Conservation (phyloP, 1,284 basidiomycete species). For the Ceratorhiza oryzae-sativae region DNA sequence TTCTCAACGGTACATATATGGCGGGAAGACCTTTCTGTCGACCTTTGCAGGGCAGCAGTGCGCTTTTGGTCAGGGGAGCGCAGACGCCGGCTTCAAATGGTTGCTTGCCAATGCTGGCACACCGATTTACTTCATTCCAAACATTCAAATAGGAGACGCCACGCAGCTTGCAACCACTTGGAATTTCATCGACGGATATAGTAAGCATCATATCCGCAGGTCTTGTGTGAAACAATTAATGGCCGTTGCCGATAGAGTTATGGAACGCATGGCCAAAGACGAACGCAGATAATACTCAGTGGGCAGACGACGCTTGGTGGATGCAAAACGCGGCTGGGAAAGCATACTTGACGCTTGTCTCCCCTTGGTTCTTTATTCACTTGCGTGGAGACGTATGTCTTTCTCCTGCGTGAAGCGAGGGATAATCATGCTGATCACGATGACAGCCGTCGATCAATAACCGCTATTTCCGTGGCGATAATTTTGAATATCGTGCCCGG, state of each 20-base stretch:
- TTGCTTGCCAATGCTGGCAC: slow-evolving; percentile 11
- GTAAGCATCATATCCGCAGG: not conserved
- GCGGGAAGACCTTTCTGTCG: slow-evolving; percentile 51
- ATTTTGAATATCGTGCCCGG: slow-evolving; percentile 52
- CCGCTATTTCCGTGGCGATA: slow-evolving; percentile 54
- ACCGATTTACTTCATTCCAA: slow-evolving; percentile 49
- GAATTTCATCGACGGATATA: slow-evolving; percentile 52
- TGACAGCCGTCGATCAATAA: slow-evolving; percentile 48
- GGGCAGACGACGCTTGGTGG: slow-evolving; percentile 43
- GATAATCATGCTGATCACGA: no score
- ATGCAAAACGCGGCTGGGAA: slow-evolving; percentile 50
- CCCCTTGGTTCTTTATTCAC: slow-evolving; percentile 54
- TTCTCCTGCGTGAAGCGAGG: not conserved
- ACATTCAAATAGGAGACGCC: slow-evolving; percentile 48
- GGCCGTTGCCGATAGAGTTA: not conserved
- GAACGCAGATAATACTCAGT: slow-evolving; percentile 45
- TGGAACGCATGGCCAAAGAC: slow-evolving; percentile 46
- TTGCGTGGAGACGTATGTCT: slow-evolving; percentile 46
- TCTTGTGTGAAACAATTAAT: no score
- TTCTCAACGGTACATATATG: slow-evolving; percentile 50
- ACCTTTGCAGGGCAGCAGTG: slow-evolving; percentile 54
- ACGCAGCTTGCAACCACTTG: slow-evolving; percentile 46
- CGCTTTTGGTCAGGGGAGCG: slow-evolving; percentile 31
- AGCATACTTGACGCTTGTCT: slow-evolving; percentile 54
- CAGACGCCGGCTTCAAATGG: slow-evolving; percentile 15